Base-by-base conservation (phyloP, 108 stramenopile species). In the Schizochytrium sp. region DNA sequence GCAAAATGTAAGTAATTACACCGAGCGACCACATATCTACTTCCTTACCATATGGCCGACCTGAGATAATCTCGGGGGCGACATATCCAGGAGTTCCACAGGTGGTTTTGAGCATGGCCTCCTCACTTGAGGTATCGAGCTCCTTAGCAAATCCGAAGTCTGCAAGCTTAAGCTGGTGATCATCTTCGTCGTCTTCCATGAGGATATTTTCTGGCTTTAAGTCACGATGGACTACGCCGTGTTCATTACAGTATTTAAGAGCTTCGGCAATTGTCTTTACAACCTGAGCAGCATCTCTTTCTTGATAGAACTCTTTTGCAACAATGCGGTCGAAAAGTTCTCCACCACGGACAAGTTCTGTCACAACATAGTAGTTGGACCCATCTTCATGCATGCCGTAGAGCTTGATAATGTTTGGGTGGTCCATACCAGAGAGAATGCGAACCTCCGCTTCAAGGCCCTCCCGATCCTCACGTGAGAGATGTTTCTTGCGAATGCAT, bases 11-110 rank as follows among this genome's bases (percentile, higher is more conserved):
- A 42, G 96, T 91, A 89, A 99, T 97, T 53, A 98, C 97, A 46
- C 99, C 98, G 15, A 98, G 93, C 87, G 94, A 94, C 99, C 99
- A 99, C 96, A 98, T 97, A 92, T 99, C 98, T n/a, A 93, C 94
- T 3, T 90, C 45, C 15, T 72, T 40, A 19, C 93, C 92, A 61
- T 94, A 94, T 0, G 58, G 58, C 40, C 13, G 41, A 42, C 88
- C 87, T 58, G 87, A 58, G 45, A 91, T 58, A 38, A 91, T 89
- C 87, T 90, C 89, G 4, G 89, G 57, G 19, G 88, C 88, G 10
- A 64, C 87, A 60, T 72, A 91, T 64, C 57, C 94, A 45, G 98
- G 98, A 28, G 98, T 98, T 12, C 98, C 98, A 91, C 98, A 98
- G 87, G 96, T 97, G 2, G 97, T 97, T 7, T 91, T 92, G n/a